Evolutionary conservation across 345 rosid genomes (phyloP), one percentile per base, ranked within the genome.

Genomic region (Anastatica hierochuntica): DNA sequence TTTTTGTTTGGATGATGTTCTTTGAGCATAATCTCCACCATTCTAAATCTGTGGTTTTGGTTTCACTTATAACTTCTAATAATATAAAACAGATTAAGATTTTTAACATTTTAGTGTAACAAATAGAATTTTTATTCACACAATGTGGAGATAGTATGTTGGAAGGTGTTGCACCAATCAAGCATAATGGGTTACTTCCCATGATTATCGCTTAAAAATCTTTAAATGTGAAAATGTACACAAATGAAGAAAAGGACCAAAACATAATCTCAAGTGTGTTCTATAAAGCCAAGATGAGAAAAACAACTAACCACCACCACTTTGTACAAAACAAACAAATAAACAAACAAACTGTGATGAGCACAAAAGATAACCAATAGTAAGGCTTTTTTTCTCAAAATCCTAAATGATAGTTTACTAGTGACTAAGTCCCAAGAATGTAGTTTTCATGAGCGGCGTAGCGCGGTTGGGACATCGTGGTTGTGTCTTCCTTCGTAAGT

Each of bases 401-500:
- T 0, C 55, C 70, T 61, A 66, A 15, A 37, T 75, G 26, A 58
- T 69, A 24, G 57, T 66, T 6, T 29, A 53, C 49, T 66, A 55
- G 48, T 7, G 66, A 63, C 53, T 70, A 72, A 68, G 63, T 52
- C 58, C 82, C 81, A 34, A 82, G 73, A 43, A 36, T 37, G 30
- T 43, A 29, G 29, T 20, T 49, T 38, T 94, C 94, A 1, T 90
- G 95, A 66, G 88, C 88, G 2, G 78, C 98, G 71, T 37, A 38
- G 14, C 37, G 60, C 48, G 5, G 65, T 37, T 0, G 98, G 96
- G 59, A 84, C 78, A 56, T 88, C 95, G 50, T 90, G 98, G 66
- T 84, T 84, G 76, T 90, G 98, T 74, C 90, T 90, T 15, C 98
- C 98, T 62, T 90, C 98, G n/a, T 90, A 90, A 63, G 98, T 90